Conservation (phyloP, 768 basidiomycete genomes). For the Pisolithus tinctorius region DNA sequence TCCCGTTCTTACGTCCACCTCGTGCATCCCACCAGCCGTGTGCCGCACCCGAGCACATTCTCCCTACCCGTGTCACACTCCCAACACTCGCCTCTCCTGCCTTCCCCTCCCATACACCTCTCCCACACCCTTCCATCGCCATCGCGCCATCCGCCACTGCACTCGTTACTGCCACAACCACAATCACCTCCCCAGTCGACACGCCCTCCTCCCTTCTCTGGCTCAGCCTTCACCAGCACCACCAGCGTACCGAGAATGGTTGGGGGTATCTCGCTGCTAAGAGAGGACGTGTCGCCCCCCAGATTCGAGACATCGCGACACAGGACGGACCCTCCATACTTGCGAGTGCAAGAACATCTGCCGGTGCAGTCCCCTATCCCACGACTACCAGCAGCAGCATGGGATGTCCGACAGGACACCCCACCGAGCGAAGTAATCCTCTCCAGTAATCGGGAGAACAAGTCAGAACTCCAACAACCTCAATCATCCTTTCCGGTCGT, state of each 20-base stretch:
- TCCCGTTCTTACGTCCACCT: neutral
- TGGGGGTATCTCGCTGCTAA: conserved; percentile 19
- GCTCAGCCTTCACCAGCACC: neutral
- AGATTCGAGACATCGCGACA: conserved; percentile 6
- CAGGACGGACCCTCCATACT: neutral
- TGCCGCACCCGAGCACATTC: neutral
- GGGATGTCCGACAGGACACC: conserved; percentile 5
- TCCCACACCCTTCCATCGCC: conserved; percentile 10
- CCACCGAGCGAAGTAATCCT: neutral
- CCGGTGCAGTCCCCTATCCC: conserved; percentile 5
- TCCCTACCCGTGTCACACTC: neutral
- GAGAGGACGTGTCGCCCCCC: conserved; percentile 8
- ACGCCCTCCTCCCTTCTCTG: conserved; percentile 3
- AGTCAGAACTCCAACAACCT: neutral
- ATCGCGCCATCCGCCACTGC: neutral
- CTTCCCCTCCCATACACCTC: neutral
- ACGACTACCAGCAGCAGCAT: neutral
- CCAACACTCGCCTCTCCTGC: neutral
- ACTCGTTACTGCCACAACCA: conserved; percentile 6
- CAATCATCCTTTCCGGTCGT: too few species aligned
- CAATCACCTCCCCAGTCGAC: conserved; percentile 14
- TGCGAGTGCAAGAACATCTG: neutral
- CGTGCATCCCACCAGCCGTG: neutral
- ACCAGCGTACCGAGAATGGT: conserved; percentile 20
- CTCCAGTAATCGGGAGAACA: neutral